phyloP scores from a whole-genome alignment of 2,329 filamentous ascomycete species.

The Diplodia scrobiculata region DNA sequence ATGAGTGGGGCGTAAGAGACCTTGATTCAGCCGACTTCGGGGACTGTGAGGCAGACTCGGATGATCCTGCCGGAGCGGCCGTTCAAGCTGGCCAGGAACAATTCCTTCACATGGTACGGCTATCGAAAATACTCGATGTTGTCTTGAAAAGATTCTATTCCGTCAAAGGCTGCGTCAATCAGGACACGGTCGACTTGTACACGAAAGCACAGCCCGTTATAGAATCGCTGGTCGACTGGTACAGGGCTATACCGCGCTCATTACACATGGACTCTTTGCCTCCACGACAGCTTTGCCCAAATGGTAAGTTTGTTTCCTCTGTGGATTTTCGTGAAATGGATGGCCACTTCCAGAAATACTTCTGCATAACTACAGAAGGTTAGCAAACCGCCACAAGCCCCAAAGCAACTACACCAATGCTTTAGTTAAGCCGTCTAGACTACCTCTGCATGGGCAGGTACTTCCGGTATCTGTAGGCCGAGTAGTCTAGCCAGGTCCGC shows the following conservation, averaged over 20 bases:
- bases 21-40: conserved; percentile 9
- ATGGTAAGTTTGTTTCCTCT: conserved; percentile 16
- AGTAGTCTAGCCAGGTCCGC: neutral
- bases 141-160: conserved; percentile 19
- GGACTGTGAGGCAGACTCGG: conserved; percentile 18
- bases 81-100: conserved; percentile 8
- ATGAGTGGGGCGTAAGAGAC: conserved; percentile 46
- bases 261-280: conserved; percentile 14
- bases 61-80: conserved; percentile 10
- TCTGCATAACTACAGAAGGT: conserved; percentile 1
- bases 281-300: conserved; percentile 16
- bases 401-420: neutral
- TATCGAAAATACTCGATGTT: conserved; percentile 18
- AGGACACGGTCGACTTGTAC: conserved; percentile 21
- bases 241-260: conserved; percentile 7
- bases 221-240: conserved; percentile 13
- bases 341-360: neutral
- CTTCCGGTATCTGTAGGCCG: neutral
- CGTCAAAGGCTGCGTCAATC: conserved; percentile 16
- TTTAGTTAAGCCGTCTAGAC: neutral
- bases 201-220: conserved; percentile 19
- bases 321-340: neutral
- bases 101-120: conserved; percentile 21
- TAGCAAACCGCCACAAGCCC: neutral
- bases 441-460: neutral